Evolutionary conservation across 2,329 filamentous ascomycete genomes (phyloP).

Genomic region (Colletotrichum scovillei): DNA sequence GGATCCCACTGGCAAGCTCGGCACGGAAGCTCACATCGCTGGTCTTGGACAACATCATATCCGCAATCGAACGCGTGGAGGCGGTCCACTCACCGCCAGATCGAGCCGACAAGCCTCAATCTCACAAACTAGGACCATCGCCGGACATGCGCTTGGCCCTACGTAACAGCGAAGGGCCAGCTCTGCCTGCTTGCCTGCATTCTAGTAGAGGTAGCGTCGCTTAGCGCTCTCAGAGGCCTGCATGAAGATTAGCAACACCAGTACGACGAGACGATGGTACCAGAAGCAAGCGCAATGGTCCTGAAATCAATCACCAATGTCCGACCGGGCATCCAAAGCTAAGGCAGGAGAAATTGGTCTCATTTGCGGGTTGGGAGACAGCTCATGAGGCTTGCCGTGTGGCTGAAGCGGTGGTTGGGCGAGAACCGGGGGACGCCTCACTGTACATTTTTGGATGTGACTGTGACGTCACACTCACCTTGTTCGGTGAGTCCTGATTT

Average conservation of each 20-base stretch:
- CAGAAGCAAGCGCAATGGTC: neutral
- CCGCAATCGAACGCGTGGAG: constrained; percentile 14
- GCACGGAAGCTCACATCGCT: neutral
- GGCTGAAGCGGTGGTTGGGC: constrained; percentile 33
- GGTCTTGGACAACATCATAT: constrained; percentile 28
- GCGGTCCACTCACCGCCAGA: constrained; percentile 11
- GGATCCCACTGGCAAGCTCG: neutral
- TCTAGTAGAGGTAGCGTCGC: neutral
- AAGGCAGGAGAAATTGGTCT: neutral
- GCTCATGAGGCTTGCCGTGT: constrained; percentile 8
- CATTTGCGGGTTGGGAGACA: constrained; percentile 2
- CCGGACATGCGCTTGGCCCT: constrained; percentile 7
- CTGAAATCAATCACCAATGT: neutral
- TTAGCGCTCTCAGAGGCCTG: neutral
- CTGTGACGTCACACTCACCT: constrained; percentile 28
- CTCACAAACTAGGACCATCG: neutral
- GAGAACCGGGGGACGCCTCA: neutral
- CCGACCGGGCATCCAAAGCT: neutral
- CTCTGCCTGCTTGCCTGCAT: constrained; percentile 8
- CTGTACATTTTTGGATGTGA: constrained; percentile 5
- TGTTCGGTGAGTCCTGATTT: neutral
- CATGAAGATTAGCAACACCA: neutral
- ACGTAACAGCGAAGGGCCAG: constrained; percentile 2
- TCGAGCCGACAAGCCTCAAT: constrained; percentile 5
- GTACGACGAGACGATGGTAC: neutral